phyloP scores from a whole-genome alignment of 1,284 basidiomycete species.

The Leccinum solheimii region DNA sequence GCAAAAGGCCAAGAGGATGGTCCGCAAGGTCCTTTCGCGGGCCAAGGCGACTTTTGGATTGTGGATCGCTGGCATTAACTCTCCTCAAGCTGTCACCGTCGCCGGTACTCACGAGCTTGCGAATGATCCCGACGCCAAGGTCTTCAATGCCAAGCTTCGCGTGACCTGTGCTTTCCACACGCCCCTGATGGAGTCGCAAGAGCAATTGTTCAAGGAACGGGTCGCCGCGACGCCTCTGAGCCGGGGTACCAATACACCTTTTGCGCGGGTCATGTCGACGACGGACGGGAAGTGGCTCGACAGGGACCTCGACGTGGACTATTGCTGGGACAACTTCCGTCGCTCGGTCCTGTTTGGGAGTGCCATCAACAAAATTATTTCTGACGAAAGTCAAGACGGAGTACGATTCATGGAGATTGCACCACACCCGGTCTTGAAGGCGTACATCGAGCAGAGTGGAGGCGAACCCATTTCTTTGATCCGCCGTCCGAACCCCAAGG shows the following conservation, averaged over 20 bases:
- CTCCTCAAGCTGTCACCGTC: constrained; percentile 34
- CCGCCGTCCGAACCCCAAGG: constrained; percentile 31
- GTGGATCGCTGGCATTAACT: constrained; percentile 36
- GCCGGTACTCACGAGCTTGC: constrained; percentile 33
- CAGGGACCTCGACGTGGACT: constrained; percentile 29
- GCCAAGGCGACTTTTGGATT: constrained; percentile 28
- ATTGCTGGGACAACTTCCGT: constrained; percentile 36
- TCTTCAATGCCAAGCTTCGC: constrained; percentile 32
- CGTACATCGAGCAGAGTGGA: constrained; percentile 34
- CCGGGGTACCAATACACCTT: constrained; percentile 24
- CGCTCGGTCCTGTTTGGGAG: constrained; percentile 35
- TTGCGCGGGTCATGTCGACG: constrained; percentile 34
- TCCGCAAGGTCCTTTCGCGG: constrained; percentile 31
- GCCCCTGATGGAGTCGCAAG: constrained; percentile 35
- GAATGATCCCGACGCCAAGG: constrained; percentile 29
- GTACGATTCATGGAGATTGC: constrained; percentile 32
- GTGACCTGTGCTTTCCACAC: constrained; percentile 34
- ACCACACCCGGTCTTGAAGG: constrained; percentile 35
- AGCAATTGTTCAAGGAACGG: constrained; percentile 28
- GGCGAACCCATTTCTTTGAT: constrained; percentile 32
- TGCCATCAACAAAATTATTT: constrained; percentile 31
- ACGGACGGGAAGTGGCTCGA: constrained; percentile 36
- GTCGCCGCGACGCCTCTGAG: constrained; percentile 18
- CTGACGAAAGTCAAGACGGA: constrained; percentile 31
- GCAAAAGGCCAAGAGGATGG: constrained; percentile 32